Conservation (phyloP, 192 early-diverging fungal species). For the Jimgerdemannia flammicorona region DNA sequence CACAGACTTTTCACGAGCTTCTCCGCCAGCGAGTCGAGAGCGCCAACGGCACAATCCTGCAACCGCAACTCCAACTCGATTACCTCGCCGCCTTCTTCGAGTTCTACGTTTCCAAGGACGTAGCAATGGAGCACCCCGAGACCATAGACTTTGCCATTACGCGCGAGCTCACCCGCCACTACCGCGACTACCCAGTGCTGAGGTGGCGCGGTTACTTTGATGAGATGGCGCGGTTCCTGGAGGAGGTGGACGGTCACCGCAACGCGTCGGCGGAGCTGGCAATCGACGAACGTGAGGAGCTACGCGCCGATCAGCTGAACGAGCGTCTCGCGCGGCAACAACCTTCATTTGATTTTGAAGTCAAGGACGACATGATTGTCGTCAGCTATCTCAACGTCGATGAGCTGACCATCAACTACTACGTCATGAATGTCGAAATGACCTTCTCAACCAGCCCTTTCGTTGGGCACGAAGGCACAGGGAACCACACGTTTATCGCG, state of each 20-base stretch:
- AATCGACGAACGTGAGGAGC: neutral
- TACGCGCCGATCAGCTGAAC: neutral
- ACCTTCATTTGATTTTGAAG: constrained; percentile 36
- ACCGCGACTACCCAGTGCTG: constrained; percentile 31
- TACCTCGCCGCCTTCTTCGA: constrained; percentile 43
- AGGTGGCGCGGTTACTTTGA: constrained; percentile 38
- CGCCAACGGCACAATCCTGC: constrained; percentile 1
- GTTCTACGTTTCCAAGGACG: constrained; percentile 29
- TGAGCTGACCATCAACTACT: constrained; percentile 32
- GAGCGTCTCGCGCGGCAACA: constrained; percentile 16
- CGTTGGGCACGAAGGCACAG: constrained; percentile 9
- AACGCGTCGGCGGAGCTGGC: neutral
- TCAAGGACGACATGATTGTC: constrained; percentile 26
- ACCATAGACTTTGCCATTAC: constrained; percentile 15
- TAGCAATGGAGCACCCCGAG: neutral
- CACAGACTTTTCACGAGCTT: constrained; percentile 17
- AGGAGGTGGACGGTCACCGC: constrained; percentile 19
- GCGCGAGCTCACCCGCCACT: constrained; percentile 20
- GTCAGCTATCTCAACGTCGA: constrained; percentile 32
- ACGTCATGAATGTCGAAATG: constrained; percentile 43
- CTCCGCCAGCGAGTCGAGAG: neutral
- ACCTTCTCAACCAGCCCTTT: constrained; percentile 47
- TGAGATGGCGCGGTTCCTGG: constrained; percentile 29
- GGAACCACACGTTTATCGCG: constrained; percentile 32
- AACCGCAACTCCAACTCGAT: constrained; percentile 35